Conservation (phyloP, 257 asterid species). For the Gardenia jasminoides region DNA sequence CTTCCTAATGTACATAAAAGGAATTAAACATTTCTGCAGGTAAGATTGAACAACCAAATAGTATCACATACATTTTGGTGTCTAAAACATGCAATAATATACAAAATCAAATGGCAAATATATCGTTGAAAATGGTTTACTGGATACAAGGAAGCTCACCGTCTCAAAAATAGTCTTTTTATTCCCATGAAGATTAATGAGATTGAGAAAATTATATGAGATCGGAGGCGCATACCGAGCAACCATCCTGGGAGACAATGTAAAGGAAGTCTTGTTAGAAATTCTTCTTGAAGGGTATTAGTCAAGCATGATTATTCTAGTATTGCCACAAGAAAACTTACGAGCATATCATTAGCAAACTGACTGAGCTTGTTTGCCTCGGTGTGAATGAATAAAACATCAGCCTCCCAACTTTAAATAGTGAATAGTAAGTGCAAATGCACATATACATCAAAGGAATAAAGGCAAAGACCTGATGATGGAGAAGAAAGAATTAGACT, state of each 20-base stretch:
- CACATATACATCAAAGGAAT: slow-evolving; percentile 97
- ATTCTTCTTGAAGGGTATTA: background rate
- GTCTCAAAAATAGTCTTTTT: slow-evolving; percentile 80
- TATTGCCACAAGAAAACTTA: slow-evolving; percentile 34
- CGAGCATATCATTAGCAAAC: slow-evolving; percentile 99
- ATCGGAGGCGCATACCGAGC: slow-evolving; percentile 99
- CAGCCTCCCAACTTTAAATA: slow-evolving; percentile 90
- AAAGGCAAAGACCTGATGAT: slow-evolving; percentile 73
- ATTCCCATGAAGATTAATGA: slow-evolving; percentile 71
- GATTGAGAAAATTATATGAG: slow-evolving; percentile 96
- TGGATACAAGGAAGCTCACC: slow-evolving; percentile 44
- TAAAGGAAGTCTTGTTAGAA: slow-evolving; percentile 18
- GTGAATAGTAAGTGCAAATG: slow-evolving; percentile 87
- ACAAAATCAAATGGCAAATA: background rate
- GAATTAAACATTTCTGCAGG: background rate
- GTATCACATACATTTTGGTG: background rate
- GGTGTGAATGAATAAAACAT: slow-evolving; percentile 98
- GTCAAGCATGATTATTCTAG: slow-evolving; percentile 8
- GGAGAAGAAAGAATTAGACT: slow-evolving; percentile 23
- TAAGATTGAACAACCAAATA: background rate
- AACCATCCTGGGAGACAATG: slow-evolving; percentile 74
- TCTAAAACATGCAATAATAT: background rate
- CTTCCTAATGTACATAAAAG: background rate
- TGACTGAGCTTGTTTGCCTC: slow-evolving; percentile 86
- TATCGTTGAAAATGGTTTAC: background rate